A percentile compares a stretch with the other conserved stretches of the same genome.
Conservation (phyloP, 768 basidiomycete species). For the Gymnopilus dilepis region DNA sequence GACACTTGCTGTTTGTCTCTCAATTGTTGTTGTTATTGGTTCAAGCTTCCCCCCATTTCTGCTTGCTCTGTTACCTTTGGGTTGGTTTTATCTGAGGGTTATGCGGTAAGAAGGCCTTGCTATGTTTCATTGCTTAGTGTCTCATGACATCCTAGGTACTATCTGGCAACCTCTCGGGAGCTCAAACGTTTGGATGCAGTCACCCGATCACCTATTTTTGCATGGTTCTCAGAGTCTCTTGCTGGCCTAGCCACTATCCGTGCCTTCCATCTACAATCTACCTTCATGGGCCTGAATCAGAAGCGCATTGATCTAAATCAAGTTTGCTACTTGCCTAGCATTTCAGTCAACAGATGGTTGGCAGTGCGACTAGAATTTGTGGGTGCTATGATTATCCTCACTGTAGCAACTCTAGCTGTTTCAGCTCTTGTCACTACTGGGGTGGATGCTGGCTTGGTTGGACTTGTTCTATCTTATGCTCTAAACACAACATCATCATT, state of each 20-base stretch:
- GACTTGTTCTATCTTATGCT: constrained; percentile 85
- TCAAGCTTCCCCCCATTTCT: constrained; percentile 84
- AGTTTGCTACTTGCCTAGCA: constrained; percentile 74
- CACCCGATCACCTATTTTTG: constrained; percentile 90
- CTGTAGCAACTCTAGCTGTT: constrained; percentile 70
- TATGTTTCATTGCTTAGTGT: not conserved
- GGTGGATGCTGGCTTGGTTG: constrained; percentile 88
- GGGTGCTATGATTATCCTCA: constrained; percentile 79
- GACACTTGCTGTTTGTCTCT: constrained; percentile 61
- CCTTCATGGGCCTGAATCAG: constrained; percentile 73
- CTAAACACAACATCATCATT: constrained; percentile 82
- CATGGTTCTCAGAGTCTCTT: constrained; percentile 81
- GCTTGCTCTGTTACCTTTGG: constrained; percentile 73
- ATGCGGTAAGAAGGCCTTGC: constrained; percentile 62
- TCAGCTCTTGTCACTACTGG: constrained; percentile 73
- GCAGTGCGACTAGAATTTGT: constrained; percentile 85
- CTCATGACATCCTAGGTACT: constrained; percentile 61
- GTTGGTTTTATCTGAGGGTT: constrained; percentile 79
- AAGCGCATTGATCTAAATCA: constrained; percentile 86
- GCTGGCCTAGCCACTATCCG: constrained; percentile 84
- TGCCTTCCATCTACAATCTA: constrained; percentile 71
- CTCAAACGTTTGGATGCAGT: constrained; percentile 89
- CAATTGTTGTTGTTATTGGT: constrained; percentile 76
- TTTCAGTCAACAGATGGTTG: constrained; percentile 83
- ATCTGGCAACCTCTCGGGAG: constrained; percentile 85